A percentile compares a stretch with the other conserved stretches of the same genome.
Conservation (phyloP, 2,329 filamentous ascomycete species). For the Nigrospora osmanthi region DNA sequence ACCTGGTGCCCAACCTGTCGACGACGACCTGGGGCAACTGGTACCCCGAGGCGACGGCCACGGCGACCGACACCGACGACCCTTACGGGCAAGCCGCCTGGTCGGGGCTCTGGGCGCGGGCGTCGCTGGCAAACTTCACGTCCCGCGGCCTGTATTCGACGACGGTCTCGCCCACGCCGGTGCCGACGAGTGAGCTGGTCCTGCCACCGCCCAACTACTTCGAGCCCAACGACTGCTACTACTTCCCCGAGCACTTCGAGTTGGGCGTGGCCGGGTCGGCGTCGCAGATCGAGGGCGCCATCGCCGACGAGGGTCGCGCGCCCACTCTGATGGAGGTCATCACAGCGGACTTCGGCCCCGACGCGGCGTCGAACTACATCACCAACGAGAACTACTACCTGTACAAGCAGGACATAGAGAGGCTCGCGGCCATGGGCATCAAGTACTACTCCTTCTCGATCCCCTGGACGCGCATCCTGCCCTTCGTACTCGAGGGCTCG, state of each 20-base stretch:
- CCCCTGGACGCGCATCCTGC: conserved; percentile 43
- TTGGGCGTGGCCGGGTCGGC: conserved; percentile 42
- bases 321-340: conserved; percentile 35
- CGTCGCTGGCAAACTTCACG: conserved; percentile 25
- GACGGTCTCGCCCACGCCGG: conserved; percentile 45
- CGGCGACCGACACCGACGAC: conserved; percentile 21
- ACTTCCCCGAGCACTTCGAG: conserved; percentile 38
- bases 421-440: conserved; percentile 41
- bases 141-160: conserved; percentile 21
- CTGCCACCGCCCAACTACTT: conserved; percentile 46
- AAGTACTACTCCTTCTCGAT: conserved; percentile 45
- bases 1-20: conserved; percentile 23
- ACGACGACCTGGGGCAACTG: conserved; percentile 33
- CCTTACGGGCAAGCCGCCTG: conserved; percentile 30
- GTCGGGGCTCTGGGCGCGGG: conserved; percentile 25
- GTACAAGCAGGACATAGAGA: conserved; percentile 48
- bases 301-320: conserved; percentile 31
- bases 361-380: conserved; percentile 20
- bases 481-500: conserved; percentile 39
- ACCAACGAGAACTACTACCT: conserved; percentile 45
- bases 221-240: conserved; percentile 36
- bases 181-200: conserved; percentile 45
- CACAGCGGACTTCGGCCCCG: conserved; percentile 8
- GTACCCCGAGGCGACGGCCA: conserved; percentile 23
- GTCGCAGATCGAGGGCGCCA: conserved; percentile 36